Evolutionary conservation across 352 stramenopile genomes (phyloP).

Genomic region (Phytophthora multivora): DNA sequence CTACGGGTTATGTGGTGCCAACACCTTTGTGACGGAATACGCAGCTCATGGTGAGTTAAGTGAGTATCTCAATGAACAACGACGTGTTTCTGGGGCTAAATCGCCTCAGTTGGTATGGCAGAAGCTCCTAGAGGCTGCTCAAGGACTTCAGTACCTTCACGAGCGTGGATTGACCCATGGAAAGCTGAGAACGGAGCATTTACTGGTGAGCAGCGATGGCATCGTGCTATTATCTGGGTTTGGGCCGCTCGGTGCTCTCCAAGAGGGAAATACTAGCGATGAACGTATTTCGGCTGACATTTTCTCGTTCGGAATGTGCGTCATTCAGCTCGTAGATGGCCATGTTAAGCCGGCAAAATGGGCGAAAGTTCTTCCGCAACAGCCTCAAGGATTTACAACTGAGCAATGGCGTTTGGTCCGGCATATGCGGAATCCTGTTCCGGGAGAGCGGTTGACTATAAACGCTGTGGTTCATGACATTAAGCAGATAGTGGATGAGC

Average conservation of each 20-base stretch:
- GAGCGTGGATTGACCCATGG: slow-evolving; percentile 21
- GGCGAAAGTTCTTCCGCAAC: slow-evolving; percentile 2
- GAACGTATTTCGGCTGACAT: slow-evolving; percentile 7
- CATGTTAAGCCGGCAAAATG: neutral
- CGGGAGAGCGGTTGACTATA: slow-evolving; percentile 4
- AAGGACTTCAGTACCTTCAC: slow-evolving; percentile 34
- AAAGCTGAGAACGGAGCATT: slow-evolving; percentile 19
- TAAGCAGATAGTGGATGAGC: neutral
- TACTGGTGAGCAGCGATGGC: slow-evolving; percentile 27
- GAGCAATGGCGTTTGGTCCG: slow-evolving; percentile 23
- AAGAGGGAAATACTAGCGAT: neutral
- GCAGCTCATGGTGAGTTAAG: slow-evolving; percentile 19
- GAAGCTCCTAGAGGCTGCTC: slow-evolving; percentile 30
- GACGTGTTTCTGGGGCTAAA: neutral
- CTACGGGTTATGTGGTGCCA: slow-evolving; percentile 20
- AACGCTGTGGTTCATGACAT: slow-evolving; percentile 19
- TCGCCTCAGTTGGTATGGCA: slow-evolving; percentile 9
- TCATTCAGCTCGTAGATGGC: slow-evolving; percentile 16
- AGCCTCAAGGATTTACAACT: slow-evolving; percentile 6
- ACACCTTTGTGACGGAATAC: slow-evolving; percentile 34
- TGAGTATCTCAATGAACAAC: slow-evolving; percentile 15
- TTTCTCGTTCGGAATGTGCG: slow-evolving; percentile 19
- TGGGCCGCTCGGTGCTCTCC: neutral
- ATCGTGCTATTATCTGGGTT: slow-evolving; percentile 16
- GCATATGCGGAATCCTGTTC: slow-evolving; percentile 16